Evolutionary conservation across 73 alveolate genomes (phyloP).

Genomic region (Breviolum minutum): DNA sequence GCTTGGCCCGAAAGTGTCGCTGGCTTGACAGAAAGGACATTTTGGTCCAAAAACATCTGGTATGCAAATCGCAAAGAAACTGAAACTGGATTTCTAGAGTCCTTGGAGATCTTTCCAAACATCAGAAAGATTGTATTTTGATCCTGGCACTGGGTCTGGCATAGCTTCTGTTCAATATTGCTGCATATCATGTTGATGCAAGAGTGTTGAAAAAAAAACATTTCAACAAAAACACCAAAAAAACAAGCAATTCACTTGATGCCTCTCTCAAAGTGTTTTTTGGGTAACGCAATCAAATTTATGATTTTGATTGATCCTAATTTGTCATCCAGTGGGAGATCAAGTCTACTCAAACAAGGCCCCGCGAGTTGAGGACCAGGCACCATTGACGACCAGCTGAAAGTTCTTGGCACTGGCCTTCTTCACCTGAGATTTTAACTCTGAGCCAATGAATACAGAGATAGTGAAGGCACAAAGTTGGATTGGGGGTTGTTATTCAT

Average conservation of each 20-base stretch:
- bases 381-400: slow-evolving; percentile 90
- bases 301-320: no score
- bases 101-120: slow-evolving; percentile 91
- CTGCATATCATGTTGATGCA: neutral
- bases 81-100: neutral
- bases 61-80: no score
- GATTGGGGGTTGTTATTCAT: no score
- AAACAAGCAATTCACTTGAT: neutral
- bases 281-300: neutral
- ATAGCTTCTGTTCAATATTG: neutral
- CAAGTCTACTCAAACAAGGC: neutral
- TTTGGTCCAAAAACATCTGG: neutral
- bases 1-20: neutral
- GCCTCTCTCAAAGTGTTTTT: neutral
- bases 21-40: neutral
- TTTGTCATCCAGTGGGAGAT: no score
- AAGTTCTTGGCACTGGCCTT: slow-evolving; percentile 95
- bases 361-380: neutral
- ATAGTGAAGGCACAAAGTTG: neutral
- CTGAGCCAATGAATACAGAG: neutral
- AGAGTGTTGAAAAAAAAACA: neutral
- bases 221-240: neutral
- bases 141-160: slow-evolving; percentile 24
- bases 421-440: slow-evolving; percentile 4
- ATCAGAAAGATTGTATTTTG: slow-evolving; percentile 82